Conservation (phyloP, 139 green algal species). For the Asterochloris sp. region DNA sequence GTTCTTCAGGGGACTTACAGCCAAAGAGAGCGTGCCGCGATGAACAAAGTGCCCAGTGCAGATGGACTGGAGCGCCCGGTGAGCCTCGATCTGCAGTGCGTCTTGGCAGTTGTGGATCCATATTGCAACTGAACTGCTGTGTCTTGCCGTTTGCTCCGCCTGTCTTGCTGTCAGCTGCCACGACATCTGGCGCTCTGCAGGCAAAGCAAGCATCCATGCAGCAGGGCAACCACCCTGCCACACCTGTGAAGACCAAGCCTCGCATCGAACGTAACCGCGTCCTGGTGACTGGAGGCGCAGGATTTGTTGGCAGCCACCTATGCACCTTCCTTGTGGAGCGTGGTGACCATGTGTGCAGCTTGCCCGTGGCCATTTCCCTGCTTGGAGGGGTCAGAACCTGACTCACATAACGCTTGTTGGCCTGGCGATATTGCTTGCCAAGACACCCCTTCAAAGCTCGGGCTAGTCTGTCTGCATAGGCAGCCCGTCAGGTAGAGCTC, state of each 20-base stretch:
- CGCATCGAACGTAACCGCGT: conserved; percentile 76
- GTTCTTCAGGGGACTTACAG: too few species aligned
- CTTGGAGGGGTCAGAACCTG: too few species aligned
- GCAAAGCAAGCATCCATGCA: not conserved
- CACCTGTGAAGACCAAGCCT: conserved; percentile 74
- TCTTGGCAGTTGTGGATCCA: too few species aligned
- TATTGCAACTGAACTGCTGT: too few species aligned
- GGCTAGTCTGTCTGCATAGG: too few species aligned
- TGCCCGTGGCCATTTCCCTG: too few species aligned
- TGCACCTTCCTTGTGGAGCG: conserved; percentile 87
- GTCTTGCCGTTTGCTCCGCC: not conserved
- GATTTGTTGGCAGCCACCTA: conserved; percentile 96
- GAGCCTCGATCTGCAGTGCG: too few species aligned
- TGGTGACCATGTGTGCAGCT: conserved; percentile 76
- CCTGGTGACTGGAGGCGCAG: conserved; percentile 92
- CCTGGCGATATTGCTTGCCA: not conserved
- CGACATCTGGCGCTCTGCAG: not conserved
- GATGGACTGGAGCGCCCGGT: too few species aligned
- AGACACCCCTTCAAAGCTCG: not conserved
- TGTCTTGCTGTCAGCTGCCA: not conserved
- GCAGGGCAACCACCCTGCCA: conserved; percentile 4
- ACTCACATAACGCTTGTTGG: not conserved
- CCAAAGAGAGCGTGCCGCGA: too few species aligned
- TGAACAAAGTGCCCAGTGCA: too few species aligned
- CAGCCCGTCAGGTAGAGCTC: too few species aligned